A percentile compares a stretch with the other conserved stretches of the same genome.
Evolutionary conservation across 805 yeast species (phyloP).

Genomic region (Phaffomyces thermotolerans): DNA sequence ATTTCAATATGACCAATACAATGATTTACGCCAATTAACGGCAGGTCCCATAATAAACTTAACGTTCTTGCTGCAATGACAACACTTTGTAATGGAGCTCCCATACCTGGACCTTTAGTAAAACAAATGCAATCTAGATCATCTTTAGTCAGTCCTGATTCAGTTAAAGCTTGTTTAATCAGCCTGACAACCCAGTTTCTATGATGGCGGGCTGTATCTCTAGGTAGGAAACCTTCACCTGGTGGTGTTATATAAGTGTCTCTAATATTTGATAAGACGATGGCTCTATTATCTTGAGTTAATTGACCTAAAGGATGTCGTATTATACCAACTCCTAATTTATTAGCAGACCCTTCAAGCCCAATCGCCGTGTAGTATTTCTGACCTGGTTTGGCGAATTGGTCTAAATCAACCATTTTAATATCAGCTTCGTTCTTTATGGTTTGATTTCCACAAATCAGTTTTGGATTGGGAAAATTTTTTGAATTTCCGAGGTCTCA

Average conservation of each 20-base stretch:
- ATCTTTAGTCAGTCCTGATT: conserved; percentile 41
- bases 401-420: conserved; percentile 40
- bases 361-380: conserved; percentile 70
- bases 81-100: conserved; percentile 93
- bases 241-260: conserved; percentile 96
- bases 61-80: conserved; percentile 88
- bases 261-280: conserved; percentile 80
- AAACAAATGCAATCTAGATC: conserved; percentile 81
- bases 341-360: conserved; percentile 95
- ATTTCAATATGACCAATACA: conserved; percentile 98
- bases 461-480: too few relatives aligned
- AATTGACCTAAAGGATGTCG: conserved; percentile 61
- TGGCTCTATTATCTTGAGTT: conserved; percentile 53
- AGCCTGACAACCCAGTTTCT: conserved; percentile 88
- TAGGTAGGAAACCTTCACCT: conserved; percentile 94
- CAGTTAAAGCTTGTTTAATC: conserved; percentile 56
- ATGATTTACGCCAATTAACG: conserved; percentile 92
- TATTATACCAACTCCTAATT: conserved; percentile 89
- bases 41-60: conserved; percentile 70
- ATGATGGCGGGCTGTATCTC: conserved; percentile 96
- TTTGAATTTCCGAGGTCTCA: too few relatives aligned
- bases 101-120: conserved; percentile 99
- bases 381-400: conserved; percentile 34
- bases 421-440: neutral
- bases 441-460: too few relatives aligned